Evolutionary conservation across 257 asterid genomes (phyloP).

Genomic region (Misopates orontium): DNA sequence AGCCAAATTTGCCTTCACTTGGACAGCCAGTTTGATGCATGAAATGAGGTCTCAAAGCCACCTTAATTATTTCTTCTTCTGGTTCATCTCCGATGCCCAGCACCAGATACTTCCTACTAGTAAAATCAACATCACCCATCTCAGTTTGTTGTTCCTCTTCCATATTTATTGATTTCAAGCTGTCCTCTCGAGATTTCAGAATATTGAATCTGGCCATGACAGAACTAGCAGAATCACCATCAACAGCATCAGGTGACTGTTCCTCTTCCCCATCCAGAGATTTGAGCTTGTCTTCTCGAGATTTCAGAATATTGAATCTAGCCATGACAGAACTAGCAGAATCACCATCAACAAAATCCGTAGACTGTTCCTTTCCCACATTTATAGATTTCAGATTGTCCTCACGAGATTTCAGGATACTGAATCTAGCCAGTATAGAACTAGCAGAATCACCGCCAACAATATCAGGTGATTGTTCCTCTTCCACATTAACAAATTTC

Average conservation of each 20-base stretch:
- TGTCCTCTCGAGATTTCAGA: conserved; percentile 42
- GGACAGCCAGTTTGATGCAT: conserved; percentile 24
- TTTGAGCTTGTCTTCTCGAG: conserved; percentile 28
- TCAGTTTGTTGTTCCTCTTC: conserved; percentile 29
- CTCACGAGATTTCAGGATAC: conserved; percentile 40
- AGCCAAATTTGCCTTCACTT: conserved; percentile 27
- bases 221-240: conserved; percentile 21
- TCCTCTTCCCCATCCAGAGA: conserved; percentile 26
- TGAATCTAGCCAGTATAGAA: conserved; percentile 41
- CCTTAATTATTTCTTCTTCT: conserved; percentile 28
- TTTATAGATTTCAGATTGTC: conserved; percentile 20
- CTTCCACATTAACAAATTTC: conserved; percentile 24
- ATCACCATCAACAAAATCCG: conserved; percentile 22
- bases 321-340: conserved; percentile 35
- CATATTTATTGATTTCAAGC: conserved; percentile 10
- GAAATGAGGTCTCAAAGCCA: conserved; percentile 34
- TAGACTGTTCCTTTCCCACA: conserved; percentile 30
- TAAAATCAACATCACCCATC: conserved; percentile 23
- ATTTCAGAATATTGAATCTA: conserved; percentile 43
- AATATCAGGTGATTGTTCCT: conserved; percentile 29
- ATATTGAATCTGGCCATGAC: conserved; percentile 48
- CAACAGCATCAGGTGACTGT: conserved; percentile 26
- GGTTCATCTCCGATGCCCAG: conserved; percentile 18
- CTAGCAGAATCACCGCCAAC: conserved; percentile 19
- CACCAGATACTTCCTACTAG: conserved; percentile 25